A percentile compares a stretch with the other conserved stretches of the same genome.
These are phyloP conservation scores for Lizonia empirigonia DNA, from an alignment of 2,329 filamentous ascomycete genomes.

Conservation along the genomic window DNA sequence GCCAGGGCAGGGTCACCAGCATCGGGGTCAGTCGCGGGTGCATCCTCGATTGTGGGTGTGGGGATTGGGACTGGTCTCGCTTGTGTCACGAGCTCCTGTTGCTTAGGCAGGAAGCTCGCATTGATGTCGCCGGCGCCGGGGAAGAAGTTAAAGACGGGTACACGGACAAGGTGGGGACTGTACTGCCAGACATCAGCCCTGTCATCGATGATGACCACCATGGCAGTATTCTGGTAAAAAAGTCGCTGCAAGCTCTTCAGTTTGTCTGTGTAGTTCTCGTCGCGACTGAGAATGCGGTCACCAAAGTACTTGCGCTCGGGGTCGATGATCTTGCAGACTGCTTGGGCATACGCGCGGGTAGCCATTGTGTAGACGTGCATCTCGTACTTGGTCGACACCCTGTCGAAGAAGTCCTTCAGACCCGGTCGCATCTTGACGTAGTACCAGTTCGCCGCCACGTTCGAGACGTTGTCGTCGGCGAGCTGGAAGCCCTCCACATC, in stretches of 20 bases:
- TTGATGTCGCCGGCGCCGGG: constrained; percentile 98
- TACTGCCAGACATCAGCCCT: constrained; percentile 96
- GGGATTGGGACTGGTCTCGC: constrained; percentile 28
- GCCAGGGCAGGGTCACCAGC: constrained; percentile 31
- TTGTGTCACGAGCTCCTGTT: constrained; percentile 47
- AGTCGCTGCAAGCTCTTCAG: constrained; percentile 88
- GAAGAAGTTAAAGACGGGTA: constrained; percentile 96
- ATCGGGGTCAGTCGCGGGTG: constrained; percentile 23
- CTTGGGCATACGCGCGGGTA: constrained; percentile 91
- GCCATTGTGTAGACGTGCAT: constrained; percentile 99
- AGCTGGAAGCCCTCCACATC: constrained; percentile 89
- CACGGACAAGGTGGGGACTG: constrained; percentile 90
- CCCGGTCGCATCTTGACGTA: constrained; percentile 98
- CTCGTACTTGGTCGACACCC: constrained; percentile 82
- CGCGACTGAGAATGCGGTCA: constrained; percentile 91
- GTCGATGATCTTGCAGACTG: constrained; percentile 91
- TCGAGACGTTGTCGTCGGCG: constrained; percentile 67
- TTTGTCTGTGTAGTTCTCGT: constrained; percentile 93
- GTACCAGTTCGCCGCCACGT: constrained; percentile 67
- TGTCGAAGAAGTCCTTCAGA: constrained; percentile 77
- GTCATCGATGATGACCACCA: constrained; percentile 99
- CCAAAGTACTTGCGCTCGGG: constrained; percentile 88
- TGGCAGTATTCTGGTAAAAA: constrained; percentile 96
- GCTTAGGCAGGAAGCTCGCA: constrained; percentile 91
- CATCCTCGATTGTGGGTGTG: constrained; percentile 26